These are phyloP conservation scores for Asparagopsis taxiformis DNA, from an alignment of 31 red algal genomes.

Conservation along the genomic window DNA sequence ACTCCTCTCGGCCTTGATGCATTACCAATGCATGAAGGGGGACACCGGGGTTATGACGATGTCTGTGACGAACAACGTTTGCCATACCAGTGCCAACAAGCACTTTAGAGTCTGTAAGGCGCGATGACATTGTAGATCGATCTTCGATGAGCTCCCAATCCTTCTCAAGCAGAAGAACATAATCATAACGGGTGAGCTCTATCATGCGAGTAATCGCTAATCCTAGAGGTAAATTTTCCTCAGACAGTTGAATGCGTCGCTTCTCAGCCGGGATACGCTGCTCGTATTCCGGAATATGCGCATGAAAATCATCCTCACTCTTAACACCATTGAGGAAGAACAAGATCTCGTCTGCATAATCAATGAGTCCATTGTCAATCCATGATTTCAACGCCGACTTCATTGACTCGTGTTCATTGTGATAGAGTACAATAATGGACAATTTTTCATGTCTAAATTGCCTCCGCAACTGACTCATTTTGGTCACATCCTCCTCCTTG, in stretches of 20 bases:
- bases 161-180: conserved; percentile 71
- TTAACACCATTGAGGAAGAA: conserved; percentile 74
- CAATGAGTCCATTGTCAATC: conserved; percentile 64
- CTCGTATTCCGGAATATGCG: conserved; percentile 17
- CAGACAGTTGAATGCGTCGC: conserved; percentile 24
- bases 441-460: too few relatives aligned
- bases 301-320: conserved; percentile 18
- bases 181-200: conserved; percentile 41
- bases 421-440: conserved; percentile 72
- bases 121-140: conserved; percentile 24
- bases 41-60: conserved; percentile 64
- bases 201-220: conserved; percentile 64
- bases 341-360: conserved; percentile 62
- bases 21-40: conserved; percentile 75
- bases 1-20: conserved; percentile 71
- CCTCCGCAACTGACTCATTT: too few relatives aligned
- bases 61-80: conserved; percentile 61
- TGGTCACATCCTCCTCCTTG: too few relatives aligned
- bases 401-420: conserved; percentile 74
- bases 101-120: conserved; percentile 72
- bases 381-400: conserved; percentile 45
- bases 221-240: conserved; percentile 61
- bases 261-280: conserved; percentile 36
- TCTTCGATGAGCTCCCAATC: conserved; percentile 77
- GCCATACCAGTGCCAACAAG: conserved; percentile 45